Percentiles rank a stretch among this genome's conserved stretches.
phyloP scores from a whole-genome alignment of 129 eudicot species.

The Gnaphalium uliginosum region DNA sequence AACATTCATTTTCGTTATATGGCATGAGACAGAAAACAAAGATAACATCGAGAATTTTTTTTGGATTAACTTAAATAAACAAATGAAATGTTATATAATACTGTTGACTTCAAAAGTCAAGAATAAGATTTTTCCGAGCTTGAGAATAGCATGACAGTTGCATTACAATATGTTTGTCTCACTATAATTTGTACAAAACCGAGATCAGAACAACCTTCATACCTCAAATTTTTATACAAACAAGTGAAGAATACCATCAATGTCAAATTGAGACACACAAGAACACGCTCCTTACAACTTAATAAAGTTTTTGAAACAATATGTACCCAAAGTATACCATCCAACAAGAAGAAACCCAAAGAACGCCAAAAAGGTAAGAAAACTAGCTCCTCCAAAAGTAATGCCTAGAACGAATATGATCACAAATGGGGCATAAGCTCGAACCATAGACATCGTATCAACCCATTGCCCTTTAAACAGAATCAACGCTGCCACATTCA shows the following conservation, averaged over 20 bases:
- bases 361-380: slow-evolving; percentile 62
- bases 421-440: slow-evolving; percentile 60
- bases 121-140: background rate
- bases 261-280: slow-evolving; percentile 1
- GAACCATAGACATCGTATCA: slow-evolving; percentile 42
- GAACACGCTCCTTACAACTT: slow-evolving; percentile 40
- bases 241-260: slow-evolving; percentile 10
- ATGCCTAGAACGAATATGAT: slow-evolving; percentile 59
- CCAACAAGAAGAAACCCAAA: slow-evolving; percentile 64
- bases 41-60: too few species aligned
- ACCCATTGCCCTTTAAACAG: slow-evolving; percentile 80
- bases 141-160: background rate
- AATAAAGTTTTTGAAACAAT: slow-evolving; percentile 69
- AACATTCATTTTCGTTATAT: too few species aligned
- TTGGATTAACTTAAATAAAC: too few species aligned
- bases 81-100: too few species aligned
- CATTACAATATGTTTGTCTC: background rate
- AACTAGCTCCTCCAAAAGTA: slow-evolving; percentile 62
- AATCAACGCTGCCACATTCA: slow-evolving; percentile 67
- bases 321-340: slow-evolving; percentile 88
- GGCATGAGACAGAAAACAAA: too few species aligned
- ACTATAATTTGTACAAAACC: background rate
- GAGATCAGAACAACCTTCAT: slow-evolving; percentile 15
- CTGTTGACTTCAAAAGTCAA: background rate
- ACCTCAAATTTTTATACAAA: slow-evolving; percentile 22